A percentile compares a stretch with the other conserved stretches of the same genome.
These are phyloP conservation scores for Orbilia brochopaga DNA, from an alignment of 2,329 filamentous ascomycete genomes.

Conservation along the genomic window DNA sequence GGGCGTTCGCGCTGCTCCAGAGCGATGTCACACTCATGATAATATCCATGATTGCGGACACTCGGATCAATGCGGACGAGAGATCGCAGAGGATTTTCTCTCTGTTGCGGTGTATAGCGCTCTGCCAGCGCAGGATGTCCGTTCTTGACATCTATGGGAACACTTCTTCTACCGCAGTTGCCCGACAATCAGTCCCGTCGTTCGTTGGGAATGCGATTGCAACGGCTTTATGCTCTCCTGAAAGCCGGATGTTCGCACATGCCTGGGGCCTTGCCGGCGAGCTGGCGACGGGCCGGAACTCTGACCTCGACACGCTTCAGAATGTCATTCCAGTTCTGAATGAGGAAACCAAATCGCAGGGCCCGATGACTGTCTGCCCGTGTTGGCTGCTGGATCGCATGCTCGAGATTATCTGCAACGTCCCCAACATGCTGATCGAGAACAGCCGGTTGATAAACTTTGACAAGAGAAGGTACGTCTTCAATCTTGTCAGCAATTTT, in stretches of 20 bases:
- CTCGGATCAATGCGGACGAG: constrained; percentile 53
- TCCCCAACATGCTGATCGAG: constrained; percentile 56
- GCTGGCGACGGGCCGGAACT: constrained; percentile 48
- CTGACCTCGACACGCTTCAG: constrained; percentile 54
- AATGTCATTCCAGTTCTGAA: constrained; percentile 53
- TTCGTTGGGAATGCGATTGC: constrained; percentile 55
- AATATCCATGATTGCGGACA: constrained; percentile 54
- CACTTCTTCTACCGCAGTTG: constrained; percentile 37
- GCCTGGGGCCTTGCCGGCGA: constrained; percentile 54
- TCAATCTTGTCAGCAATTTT: constrained; percentile 56
- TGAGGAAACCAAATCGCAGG: constrained; percentile 50
- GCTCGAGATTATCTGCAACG: constrained; percentile 56
- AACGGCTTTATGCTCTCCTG: constrained; percentile 54
- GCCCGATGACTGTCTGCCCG: constrained; percentile 55
- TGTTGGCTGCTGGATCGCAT: constrained; percentile 55
- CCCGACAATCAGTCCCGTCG: constrained; percentile 54
- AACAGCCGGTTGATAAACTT: constrained; percentile 56
- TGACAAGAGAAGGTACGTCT: constrained; percentile 56
- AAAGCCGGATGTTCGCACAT: constrained; percentile 54
- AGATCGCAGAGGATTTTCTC: constrained; percentile 54
- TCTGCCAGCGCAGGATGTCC: constrained; percentile 55
- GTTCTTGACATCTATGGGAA: constrained; percentile 55
- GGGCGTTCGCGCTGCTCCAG: constrained; percentile 54
- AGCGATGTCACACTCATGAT: constrained; percentile 54
- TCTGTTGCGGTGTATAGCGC: constrained; percentile 53